These are phyloP conservation scores for Calonectria crousiana DNA, from an alignment of 2,329 filamentous ascomycete genomes.

Conservation along the genomic window DNA sequence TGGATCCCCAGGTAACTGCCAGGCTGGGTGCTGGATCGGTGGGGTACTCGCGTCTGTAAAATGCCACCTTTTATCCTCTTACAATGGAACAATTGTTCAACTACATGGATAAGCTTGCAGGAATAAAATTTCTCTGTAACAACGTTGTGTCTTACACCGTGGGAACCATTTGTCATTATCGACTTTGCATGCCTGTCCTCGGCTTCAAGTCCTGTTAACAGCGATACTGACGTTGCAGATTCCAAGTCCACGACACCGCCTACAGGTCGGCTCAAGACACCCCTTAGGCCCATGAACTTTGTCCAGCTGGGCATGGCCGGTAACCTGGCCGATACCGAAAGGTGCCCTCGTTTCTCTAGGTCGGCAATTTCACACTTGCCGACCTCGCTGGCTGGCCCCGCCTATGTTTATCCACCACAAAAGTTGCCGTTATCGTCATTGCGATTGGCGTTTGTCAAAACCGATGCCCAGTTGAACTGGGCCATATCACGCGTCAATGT, in stretches of 20 bases:
- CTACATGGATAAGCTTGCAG: no score
- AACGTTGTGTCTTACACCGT: not conserved
- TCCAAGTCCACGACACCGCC: conserved; percentile 41
- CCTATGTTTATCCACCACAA: not conserved
- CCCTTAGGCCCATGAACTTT: conserved; percentile 43
- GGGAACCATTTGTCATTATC: not conserved
- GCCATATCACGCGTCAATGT: not conserved
- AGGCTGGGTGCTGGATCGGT: no score
- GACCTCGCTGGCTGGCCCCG: not conserved
- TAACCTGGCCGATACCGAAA: not conserved
- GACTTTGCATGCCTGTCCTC: not conserved
- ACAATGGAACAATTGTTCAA: no score
- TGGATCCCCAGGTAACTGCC: no score
- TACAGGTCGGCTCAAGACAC: conserved; percentile 44
- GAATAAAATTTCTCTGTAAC: not conserved
- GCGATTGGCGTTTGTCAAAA: not conserved
- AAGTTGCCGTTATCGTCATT: not conserved
- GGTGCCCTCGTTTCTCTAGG: not conserved
- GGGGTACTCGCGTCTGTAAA: no score
- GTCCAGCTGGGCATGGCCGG: conserved; percentile 34
- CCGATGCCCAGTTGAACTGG: not conserved
- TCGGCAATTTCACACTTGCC: conserved; percentile 8
- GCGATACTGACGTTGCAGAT: not conserved
- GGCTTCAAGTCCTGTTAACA: no score
- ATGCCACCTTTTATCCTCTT: no score